Evolutionary conservation across 257 asterid genomes (phyloP), one percentile per base, ranked within the genome.

Genomic region (Hygrophila difformis): DNA sequence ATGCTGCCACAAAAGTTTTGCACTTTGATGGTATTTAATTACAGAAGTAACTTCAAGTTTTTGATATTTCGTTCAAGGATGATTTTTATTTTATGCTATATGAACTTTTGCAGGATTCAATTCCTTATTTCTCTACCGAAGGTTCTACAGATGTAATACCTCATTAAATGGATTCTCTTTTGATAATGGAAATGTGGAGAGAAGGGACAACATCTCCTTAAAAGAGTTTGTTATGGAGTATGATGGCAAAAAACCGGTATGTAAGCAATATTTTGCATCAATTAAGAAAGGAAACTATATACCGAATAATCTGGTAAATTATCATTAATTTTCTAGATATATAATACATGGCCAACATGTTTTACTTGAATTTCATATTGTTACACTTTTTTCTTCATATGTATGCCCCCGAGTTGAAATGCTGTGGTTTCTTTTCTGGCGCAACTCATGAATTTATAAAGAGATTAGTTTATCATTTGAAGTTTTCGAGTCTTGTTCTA

Each of bases 111-210:
- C 78, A 91, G 99, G 99, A 34, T 91, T 82, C 80, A 61, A 63
- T 72, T 86, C 96, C 18, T 15, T 80, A 57, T 86, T 77, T 54
- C 93, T 91, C 47, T 86, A 91, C 51, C 64, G 86, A 76, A 81
- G 99, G 68, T 56, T 73, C 41, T 91, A 91, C 70, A 78, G 99
- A 67, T 82, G 95, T 57, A 61, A 82, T 64, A 82, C 99, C 61
- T 71, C 89, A 22, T 76, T 91, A 61, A 60, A 67, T 65, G 88
- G 81, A 60, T 91, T 91, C 71, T 70, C 85, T 28, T 86, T 75
- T 37, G 96, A 86, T 58, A 60, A 67, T 28, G 95, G 95, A 59
- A 91, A 83, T 59, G 93, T 86, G 46, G 95, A 74, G 52, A 80
- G 96, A 71, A 64, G 59, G 64, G 72, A 70, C 39, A 60, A 62